Evolutionary conservation across 2,329 filamentous ascomycete genomes (phyloP).

Genomic region (Elsinoe ampelina): DNA sequence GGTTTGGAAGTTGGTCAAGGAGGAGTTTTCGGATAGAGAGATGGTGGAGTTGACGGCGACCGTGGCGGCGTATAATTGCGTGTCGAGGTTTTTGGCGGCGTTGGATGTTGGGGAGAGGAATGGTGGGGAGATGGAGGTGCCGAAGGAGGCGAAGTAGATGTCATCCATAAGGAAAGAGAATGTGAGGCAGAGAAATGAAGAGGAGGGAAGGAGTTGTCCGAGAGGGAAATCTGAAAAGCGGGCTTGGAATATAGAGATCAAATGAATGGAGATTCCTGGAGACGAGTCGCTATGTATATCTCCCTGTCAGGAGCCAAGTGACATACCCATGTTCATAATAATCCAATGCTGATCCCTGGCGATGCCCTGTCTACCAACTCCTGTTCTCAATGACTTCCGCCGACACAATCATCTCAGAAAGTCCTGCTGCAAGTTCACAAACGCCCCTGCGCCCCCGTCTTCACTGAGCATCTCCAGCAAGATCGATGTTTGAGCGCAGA

Average conservation of each 20-base stretch:
- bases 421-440: constrained; percentile 50
- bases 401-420: neutral
- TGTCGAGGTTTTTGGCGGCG: constrained; percentile 30
- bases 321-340: neutral
- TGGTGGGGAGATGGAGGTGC: constrained; percentile 28
- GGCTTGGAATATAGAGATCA: neutral
- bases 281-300: constrained; percentile 3
- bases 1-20: constrained; percentile 25
- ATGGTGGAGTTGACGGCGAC: constrained; percentile 30
- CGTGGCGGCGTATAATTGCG: constrained; percentile 31
- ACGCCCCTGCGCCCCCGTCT: constrained; percentile 70
- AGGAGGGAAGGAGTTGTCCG: neutral
- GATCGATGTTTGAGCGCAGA: constrained; percentile 79
- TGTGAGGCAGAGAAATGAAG: neutral
- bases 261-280: neutral
- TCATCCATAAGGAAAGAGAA: too few relatives aligned
- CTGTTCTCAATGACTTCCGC: neutral
- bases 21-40: constrained; percentile 22
- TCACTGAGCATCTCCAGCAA: constrained; percentile 63
- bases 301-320: neutral
- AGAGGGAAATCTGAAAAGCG: neutral
- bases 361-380: neutral
- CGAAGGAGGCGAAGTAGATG: constrained; percentile 14
- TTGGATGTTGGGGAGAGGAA: constrained; percentile 32
- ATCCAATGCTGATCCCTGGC: neutral